These are phyloP conservation scores for Solanum chacoense DNA, from an alignment of 305 asterid genomes.

Conservation along the genomic window DNA sequence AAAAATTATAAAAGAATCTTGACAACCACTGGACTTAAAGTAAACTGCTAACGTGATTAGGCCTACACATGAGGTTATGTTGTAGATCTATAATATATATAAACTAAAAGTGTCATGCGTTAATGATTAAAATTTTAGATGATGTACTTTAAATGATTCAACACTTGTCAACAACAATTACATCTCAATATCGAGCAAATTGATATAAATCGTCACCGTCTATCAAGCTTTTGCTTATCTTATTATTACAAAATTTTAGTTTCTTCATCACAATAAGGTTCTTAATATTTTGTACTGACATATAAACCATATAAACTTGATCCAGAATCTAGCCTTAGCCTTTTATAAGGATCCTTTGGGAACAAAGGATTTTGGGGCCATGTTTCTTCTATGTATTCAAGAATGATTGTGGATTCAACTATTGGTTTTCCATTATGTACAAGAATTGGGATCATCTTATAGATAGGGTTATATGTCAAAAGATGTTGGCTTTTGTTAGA, in stretches of 20 bases:
- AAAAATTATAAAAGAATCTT: no score
- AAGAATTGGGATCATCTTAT: conserved; percentile 17
- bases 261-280: background rate
- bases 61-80: no score
- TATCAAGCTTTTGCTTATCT: background rate
- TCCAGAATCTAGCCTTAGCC: conserved; percentile 25
- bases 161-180: background rate
- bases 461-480: conserved; percentile 11
- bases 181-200: background rate
- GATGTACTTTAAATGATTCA: background rate
- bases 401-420: conserved; percentile 15
- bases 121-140: background rate
- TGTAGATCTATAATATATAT: no score
- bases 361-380: conserved; percentile 21
- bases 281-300: background rate
- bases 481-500: conserved; percentile 12
- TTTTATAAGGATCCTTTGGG: conserved; percentile 6
- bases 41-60: no score
- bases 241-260: background rate
- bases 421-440: conserved; percentile 14
- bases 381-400: conserved; percentile 22
- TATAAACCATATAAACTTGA: background rate
- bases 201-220: background rate
- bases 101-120: background rate
- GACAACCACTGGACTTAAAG: no score